Evolutionary conservation across 2,329 filamentous ascomycete species (phyloP).

Genomic region (Dactylellina drechsleri): DNA sequence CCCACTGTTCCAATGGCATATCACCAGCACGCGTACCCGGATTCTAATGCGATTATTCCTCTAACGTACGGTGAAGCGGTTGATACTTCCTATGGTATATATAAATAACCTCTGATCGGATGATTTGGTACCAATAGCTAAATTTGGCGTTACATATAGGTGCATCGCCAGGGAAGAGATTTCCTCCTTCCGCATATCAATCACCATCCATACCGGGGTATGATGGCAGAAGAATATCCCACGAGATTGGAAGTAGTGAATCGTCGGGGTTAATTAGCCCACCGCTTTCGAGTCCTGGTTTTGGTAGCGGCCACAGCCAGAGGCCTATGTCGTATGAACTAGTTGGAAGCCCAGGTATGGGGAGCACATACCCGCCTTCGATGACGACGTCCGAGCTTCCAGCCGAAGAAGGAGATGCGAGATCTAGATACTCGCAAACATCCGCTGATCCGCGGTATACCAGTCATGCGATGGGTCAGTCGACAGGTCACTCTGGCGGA

Average conservation of each 20-base stretch:
- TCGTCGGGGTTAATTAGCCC: constrained; percentile 34
- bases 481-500: neutral
- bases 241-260: constrained; percentile 45
- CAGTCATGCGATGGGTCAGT: constrained; percentile 13
- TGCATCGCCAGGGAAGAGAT: constrained; percentile 40
- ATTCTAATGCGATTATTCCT: constrained; percentile 23
- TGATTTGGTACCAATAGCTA: constrained; percentile 6
- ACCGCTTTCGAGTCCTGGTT: constrained; percentile 27
- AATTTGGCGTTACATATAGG: constrained; percentile 4
- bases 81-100: constrained; percentile 41
- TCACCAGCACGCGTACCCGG: constrained; percentile 32
- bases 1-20: constrained; percentile 37
- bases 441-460: constrained; percentile 44
- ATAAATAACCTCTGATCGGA: neutral
- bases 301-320: constrained; percentile 4
- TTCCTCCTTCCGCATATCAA: constrained; percentile 43
- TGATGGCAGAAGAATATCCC: constrained; percentile 27
- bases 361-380: constrained; percentile 30
- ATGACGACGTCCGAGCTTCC: constrained; percentile 45
- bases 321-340: constrained; percentile 50
- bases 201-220: constrained; percentile 48
- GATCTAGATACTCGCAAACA: constrained; percentile 40
- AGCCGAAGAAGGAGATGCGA: constrained; percentile 25
- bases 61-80: constrained; percentile 45
- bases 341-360: constrained; percentile 28